Evolutionary conservation across 805 yeast species (phyloP).

Genomic region (Ogataea nitratoaversa): DNA sequence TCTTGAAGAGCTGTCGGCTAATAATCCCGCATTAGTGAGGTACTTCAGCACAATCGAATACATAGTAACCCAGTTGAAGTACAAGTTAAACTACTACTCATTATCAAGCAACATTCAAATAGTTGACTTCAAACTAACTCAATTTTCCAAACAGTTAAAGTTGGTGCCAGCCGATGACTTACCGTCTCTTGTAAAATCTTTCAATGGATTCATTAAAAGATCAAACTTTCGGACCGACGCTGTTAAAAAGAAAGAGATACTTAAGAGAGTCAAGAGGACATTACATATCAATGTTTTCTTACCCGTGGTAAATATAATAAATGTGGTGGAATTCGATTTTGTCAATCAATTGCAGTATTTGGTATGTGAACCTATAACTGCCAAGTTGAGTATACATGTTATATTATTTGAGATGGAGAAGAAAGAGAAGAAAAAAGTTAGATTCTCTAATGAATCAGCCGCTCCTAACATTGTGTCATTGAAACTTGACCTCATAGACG

Average conservation of each 20-base stretch:
- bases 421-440: constrained; percentile 26
- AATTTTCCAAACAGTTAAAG: constrained; percentile 6
- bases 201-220: constrained; percentile 12
- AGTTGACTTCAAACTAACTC: constrained; percentile 8
- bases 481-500: constrained; percentile 23
- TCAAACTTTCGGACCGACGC: constrained; percentile 6
- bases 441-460: constrained; percentile 22
- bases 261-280: constrained; percentile 9
- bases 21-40: constrained; percentile 10
- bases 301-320: constrained; percentile 58
- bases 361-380: constrained; percentile 62
- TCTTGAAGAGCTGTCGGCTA: constrained; percentile 6
- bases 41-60: constrained; percentile 21
- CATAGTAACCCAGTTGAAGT: constrained; percentile 18
- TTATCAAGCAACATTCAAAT: constrained; percentile 18
- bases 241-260: constrained; percentile 1
- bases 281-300: constrained; percentile 52
- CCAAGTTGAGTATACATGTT: constrained; percentile 35
- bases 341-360: constrained; percentile 39
- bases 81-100: constrained; percentile 28
- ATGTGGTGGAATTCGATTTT: constrained; percentile 46
- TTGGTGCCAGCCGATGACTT: constrained; percentile 14
- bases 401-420: constrained; percentile 17
- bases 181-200: constrained; percentile 4
- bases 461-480: constrained; percentile 16